These are phyloP conservation scores for Collybiopsis luxurians DNA, from an alignment of 768 basidiomycete species.

Conservation along the genomic window DNA sequence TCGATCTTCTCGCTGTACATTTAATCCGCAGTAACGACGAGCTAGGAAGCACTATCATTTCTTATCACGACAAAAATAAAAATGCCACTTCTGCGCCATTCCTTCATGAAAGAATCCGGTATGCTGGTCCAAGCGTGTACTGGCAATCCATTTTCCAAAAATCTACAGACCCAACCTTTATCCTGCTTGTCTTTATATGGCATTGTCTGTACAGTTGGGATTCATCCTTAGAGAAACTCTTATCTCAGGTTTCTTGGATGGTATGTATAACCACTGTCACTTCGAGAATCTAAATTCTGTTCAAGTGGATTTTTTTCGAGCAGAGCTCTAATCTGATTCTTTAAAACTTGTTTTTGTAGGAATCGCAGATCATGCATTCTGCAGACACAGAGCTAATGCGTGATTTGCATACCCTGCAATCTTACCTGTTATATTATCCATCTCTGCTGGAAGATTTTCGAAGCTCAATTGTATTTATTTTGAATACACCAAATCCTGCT, in stretches of 20 bases:
- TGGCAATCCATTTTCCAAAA: constrained; percentile 40
- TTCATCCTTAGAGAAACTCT: constrained; percentile 51
- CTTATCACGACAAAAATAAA: constrained; percentile 37
- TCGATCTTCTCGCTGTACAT: constrained; percentile 49
- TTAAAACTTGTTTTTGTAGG: too few relatives aligned
- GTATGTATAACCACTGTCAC: too few relatives aligned
- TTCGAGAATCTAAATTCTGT: too few relatives aligned
- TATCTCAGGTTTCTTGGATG: constrained; percentile 45
- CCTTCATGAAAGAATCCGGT: constrained; percentile 46
- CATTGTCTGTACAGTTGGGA: constrained; percentile 64
- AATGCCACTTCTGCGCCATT: constrained; percentile 33
- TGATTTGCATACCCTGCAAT: constrained; percentile 56
- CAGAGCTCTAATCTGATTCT: too few relatives aligned
- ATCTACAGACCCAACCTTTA: constrained; percentile 52
- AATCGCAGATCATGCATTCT: constrained; percentile 45
- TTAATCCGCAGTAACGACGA: constrained; percentile 39
- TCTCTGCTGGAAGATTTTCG: constrained; percentile 53
- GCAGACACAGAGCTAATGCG: constrained; percentile 43
- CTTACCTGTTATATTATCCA: constrained; percentile 56
- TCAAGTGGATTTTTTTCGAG: too few relatives aligned
- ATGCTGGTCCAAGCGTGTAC: constrained; percentile 48
- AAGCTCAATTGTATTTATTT: constrained; percentile 50
- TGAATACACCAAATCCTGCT: constrained; percentile 49
- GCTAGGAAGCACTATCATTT: constrained; percentile 44
- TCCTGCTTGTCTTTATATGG: constrained; percentile 54